Base-by-base conservation (phyloP, 1,284 basidiomycete genomes). In the Apiotrichum montevideense region DNA sequence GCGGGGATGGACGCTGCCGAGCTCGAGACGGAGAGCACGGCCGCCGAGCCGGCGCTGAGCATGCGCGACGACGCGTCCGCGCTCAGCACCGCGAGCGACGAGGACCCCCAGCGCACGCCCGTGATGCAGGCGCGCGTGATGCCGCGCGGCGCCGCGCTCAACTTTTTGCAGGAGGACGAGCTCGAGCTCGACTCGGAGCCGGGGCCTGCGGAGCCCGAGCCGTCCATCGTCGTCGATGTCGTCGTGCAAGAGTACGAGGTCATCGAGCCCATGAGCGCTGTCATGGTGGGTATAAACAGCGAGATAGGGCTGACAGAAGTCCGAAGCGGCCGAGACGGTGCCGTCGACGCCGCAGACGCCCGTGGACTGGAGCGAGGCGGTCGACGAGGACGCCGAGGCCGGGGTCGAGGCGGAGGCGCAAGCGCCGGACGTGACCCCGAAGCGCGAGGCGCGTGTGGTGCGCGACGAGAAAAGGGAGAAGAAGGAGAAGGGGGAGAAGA, bases 151-250 rank as follows among this genome's bases (percentile, higher is more conserved):
- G 62, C 62, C 13, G 56, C 63, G 1, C 60, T 74, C 59, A 73
- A 72, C 61, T 74, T 74, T 57, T 55, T 74, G 51, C 73, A 74
- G 59, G 70, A 68, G 50, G 71, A 73, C 62, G 73, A 74, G 65
- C 57, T 74, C 45, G 64, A 60, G 34, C 21, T 46, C 15, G 37
- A 46, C 45, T 55, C 35, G 15, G 51, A 41, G 34, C 57, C 35
- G n/a, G 52, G 37, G 33, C 57, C 60, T n/a, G 61, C 66, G 48
- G 51, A 40, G 11, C 60, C 60, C 48, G 59, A 64, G 58, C 11
- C 40, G 13, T 14, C 13, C 14, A 51, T 64, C 11, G 52, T 65
- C 14, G 56, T 59, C n/a, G 35, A 42, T 8, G 40, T 63, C 10
- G 35, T 54, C n/a, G 48, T 15, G 45, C 51, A 56, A 29, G 32